A percentile compares a stretch with the other conserved stretches of the same genome.
Conservation (phyloP, 2,329 filamentous ascomycete species). For the Penicillium aurantiogriseum region DNA sequence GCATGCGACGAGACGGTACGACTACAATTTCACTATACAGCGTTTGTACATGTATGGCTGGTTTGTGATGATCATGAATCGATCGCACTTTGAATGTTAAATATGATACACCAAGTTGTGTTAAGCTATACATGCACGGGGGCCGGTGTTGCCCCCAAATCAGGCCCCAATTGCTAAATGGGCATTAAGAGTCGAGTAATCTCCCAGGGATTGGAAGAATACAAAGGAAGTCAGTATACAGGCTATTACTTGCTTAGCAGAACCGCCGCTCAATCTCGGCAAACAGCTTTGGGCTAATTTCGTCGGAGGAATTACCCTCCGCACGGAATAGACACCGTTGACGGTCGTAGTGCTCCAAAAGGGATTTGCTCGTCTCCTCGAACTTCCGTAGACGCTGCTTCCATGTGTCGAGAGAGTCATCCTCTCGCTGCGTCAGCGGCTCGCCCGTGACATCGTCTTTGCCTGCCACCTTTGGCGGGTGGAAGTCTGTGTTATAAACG, state of each 20-base stretch:
- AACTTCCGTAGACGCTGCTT: slow-evolving; percentile 77
- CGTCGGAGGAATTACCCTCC: slow-evolving; percentile 83
- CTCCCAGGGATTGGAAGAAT: background rate
- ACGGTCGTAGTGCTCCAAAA: slow-evolving; percentile 84
- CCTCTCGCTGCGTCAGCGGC: slow-evolving; percentile 72
- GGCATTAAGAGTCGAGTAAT: slow-evolving; percentile 16
- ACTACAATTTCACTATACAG: slow-evolving; percentile 1
- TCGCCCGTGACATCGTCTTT: slow-evolving; percentile 91
- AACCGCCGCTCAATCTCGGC: slow-evolving; percentile 79
- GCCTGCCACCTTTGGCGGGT: slow-evolving; percentile 75
- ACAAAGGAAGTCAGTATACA: slow-evolving; percentile 12
- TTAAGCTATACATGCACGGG: slow-evolving; percentile 17
- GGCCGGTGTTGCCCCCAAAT: background rate
- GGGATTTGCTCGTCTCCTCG: slow-evolving; percentile 76
- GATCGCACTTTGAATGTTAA: slow-evolving; percentile 3
- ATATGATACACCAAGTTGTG: slow-evolving; percentile 22
- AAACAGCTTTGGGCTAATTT: slow-evolving; percentile 89
- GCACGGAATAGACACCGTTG: slow-evolving; percentile 85
- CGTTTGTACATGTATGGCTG: slow-evolving; percentile 10
- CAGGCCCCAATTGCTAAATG: slow-evolving; percentile 11
- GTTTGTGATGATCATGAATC: background rate
- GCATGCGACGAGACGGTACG: slow-evolving; percentile 14
- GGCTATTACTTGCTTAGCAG: slow-evolving; percentile 31
- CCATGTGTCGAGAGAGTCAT: slow-evolving; percentile 87
- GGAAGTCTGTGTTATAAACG: slow-evolving; percentile 93